A percentile compares a stretch with the other conserved stretches of the same genome.
Evolutionary conservation across 805 yeast genomes (phyloP).

Genomic region (Pichia ethanolica): DNA sequence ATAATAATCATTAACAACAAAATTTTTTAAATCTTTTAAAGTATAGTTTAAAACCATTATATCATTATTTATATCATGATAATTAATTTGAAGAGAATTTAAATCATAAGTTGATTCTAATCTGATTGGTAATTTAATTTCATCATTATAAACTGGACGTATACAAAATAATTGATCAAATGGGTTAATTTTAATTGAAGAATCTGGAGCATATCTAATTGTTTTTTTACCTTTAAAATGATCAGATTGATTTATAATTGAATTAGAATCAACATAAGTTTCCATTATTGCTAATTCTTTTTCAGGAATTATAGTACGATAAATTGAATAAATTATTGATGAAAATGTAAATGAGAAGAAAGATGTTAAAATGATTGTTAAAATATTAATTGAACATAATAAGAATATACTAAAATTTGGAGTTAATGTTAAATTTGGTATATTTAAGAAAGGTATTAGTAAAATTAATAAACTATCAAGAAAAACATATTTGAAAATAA

Average conservation of each 20-base stretch:
- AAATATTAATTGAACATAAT: slow-evolving; percentile 37
- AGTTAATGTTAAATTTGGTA: slow-evolving; percentile 65
- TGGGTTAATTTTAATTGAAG: slow-evolving; percentile 80
- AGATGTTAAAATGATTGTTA: slow-evolving; percentile 50
- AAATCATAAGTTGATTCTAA: slow-evolving; percentile 75
- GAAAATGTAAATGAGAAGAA: slow-evolving; percentile 43
- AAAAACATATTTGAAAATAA: slow-evolving; percentile 61
- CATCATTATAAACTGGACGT: slow-evolving; percentile 27
- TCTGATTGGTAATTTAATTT: slow-evolving; percentile 57
- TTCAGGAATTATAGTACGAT: slow-evolving; percentile 18
- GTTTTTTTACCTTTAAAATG: slow-evolving; percentile 85
- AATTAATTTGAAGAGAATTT: slow-evolving; percentile 56
- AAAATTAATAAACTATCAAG: slow-evolving; percentile 68
- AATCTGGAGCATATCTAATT: slow-evolving; percentile 84
- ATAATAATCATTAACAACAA: slow-evolving; percentile 20
- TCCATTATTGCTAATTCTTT: slow-evolving; percentile 28
- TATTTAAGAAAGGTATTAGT: slow-evolving; percentile 63
- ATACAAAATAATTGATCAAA: slow-evolving; percentile 59
- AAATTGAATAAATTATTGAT: slow-evolving; percentile 12
- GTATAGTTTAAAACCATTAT: slow-evolving; percentile 46
- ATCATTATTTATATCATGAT: slow-evolving; percentile 47
- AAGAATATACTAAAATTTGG: slow-evolving; percentile 47
- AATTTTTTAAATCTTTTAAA: slow-evolving; percentile 43
- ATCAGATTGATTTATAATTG: slow-evolving; percentile 37
- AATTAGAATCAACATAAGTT: slow-evolving; percentile 28